Percentiles rank a stretch among this genome's conserved stretches.
Conservation (phyloP, 2,329 filamentous ascomycete genomes). For the Pseudogymnoascus sp. region DNA sequence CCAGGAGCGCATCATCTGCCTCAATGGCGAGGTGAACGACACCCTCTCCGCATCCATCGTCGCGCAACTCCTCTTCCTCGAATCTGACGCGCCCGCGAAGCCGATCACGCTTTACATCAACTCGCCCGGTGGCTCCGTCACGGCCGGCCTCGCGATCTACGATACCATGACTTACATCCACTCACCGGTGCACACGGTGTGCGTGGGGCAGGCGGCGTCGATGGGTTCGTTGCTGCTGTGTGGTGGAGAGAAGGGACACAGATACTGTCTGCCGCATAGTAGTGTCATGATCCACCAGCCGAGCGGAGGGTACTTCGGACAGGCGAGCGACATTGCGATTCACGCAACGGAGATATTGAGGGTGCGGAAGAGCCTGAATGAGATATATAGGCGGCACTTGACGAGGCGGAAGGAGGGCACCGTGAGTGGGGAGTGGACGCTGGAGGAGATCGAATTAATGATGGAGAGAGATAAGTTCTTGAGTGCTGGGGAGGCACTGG, state of each 20-base stretch:
- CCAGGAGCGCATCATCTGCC: conserved; percentile 88
- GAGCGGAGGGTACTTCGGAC: conserved; percentile 62
- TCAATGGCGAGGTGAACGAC: conserved; percentile 89
- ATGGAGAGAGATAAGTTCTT: conserved; percentile 98
- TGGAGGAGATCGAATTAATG: conserved; percentile 83
- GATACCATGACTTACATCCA: conserved; percentile 98
- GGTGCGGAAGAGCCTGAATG: conserved; percentile 77
- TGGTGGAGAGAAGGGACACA: conserved; percentile 76
- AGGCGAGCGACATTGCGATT: conserved; percentile 80
- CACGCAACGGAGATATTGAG: conserved; percentile 95
- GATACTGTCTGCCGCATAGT: conserved; percentile 86
- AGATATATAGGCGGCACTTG: conserved; percentile 82
- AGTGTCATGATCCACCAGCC: conserved; percentile 98
- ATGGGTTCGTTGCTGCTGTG: conserved; percentile 90
- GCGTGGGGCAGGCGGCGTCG: conserved; percentile 85
- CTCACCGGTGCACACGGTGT: conserved; percentile 88
- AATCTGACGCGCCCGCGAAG: conserved; percentile 91
- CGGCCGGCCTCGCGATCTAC: conserved; percentile 85
- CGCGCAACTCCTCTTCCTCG: conserved; percentile 93
- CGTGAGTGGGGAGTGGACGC: conserved; percentile 58
- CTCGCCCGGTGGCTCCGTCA: conserved; percentile 87
- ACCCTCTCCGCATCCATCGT: conserved; percentile 88
- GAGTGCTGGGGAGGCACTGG: conserved; percentile 78
- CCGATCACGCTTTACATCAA: conserved; percentile 98
- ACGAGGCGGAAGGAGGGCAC: conserved; percentile 58